Evolutionary conservation across 257 asterid genomes (phyloP).

Genomic region (Rhazya stricta): DNA sequence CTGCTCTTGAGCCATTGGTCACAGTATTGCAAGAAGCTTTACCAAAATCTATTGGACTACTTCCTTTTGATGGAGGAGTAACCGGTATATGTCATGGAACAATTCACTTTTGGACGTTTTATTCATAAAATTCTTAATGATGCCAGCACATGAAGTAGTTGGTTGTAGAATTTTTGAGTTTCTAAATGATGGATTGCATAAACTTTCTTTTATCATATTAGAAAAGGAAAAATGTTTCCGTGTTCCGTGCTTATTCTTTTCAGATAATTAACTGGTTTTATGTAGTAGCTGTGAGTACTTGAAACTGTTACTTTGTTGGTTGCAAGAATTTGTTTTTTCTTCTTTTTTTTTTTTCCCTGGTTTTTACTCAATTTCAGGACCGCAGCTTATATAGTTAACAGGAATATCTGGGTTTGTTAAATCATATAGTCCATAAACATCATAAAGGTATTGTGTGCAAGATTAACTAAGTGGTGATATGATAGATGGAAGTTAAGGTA

Average conservation of each 20-base stretch:
- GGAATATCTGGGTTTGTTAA: not conserved
- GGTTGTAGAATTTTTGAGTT: not conserved
- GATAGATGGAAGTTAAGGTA: not conserved
- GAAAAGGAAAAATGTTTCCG: not conserved
- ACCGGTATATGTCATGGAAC: constrained; percentile 48
- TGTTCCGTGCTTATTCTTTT: not conserved
- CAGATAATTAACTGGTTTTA: not conserved
- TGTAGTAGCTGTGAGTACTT: not conserved
- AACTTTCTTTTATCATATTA: not conserved
- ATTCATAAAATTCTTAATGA: not conserved
- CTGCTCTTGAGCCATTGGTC: constrained; percentile 82
- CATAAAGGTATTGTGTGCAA: not conserved
- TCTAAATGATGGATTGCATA: not conserved
- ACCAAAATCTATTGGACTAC: constrained; percentile 89
- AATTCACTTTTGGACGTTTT: not conserved
- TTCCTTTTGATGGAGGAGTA: constrained; percentile 93
- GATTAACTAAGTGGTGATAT: not conserved
- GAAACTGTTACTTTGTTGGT: not conserved
- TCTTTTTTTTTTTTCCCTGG: too few relatives aligned
- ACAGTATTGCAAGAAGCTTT: constrained; percentile 81
- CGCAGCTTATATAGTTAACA: not conserved
- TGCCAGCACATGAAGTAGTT: not conserved
- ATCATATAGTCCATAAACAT: not conserved
- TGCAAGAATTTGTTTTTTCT: not conserved
- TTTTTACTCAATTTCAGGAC: not conserved